phyloP scores from a whole-genome alignment of 108 stramenopile genomes.

The Thalassiosira profunda region DNA sequence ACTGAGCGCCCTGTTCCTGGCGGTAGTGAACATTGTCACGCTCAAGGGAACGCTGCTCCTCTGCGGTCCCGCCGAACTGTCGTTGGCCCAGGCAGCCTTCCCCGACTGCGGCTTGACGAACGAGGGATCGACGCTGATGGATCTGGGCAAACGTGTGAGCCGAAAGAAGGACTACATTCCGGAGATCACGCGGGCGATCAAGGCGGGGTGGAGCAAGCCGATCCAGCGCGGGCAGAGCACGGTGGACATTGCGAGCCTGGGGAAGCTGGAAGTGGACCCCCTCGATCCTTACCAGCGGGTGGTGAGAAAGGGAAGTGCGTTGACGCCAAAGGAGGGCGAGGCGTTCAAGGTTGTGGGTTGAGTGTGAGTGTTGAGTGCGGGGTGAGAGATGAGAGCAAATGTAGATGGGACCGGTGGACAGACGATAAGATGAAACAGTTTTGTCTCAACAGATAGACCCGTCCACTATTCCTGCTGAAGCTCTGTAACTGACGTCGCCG shows the following conservation, averaged over 20 bases:
- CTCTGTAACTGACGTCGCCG: too few species aligned
- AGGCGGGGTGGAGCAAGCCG: conserved; percentile 55
- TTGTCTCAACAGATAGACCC: too few species aligned
- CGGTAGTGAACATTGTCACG: conserved; percentile 68
- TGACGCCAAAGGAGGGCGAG: conserved; percentile 4
- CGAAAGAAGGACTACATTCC: conserved; percentile 73
- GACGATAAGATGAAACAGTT: too few species aligned
- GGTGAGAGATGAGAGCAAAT: too few species aligned
- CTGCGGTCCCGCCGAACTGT: conserved; percentile 55
- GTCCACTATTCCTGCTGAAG: too few species aligned
- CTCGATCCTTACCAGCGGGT: conserved; percentile 51
- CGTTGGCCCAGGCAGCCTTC: conserved; percentile 56
- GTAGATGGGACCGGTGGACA: too few species aligned
- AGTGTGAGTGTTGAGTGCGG: too few species aligned
- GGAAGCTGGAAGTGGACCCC: conserved; percentile 55
- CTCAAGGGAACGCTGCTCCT: conserved; percentile 51
- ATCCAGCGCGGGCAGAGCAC: conserved; percentile 19
- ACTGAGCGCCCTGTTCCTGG: conserved; percentile 48
- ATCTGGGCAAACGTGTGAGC: conserved; percentile 54
- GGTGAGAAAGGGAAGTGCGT: conserved; percentile 15
- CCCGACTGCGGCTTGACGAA: conserved; percentile 26
- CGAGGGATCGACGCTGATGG: conserved; percentile 47
- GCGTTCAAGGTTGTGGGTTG: neutral
- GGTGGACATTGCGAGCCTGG: conserved; percentile 33
- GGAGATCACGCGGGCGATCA: conserved; percentile 44